Base-by-base conservation (phyloP, 2,329 filamentous ascomycete genomes). In the Myriosclerotinia duriaeana region DNA sequence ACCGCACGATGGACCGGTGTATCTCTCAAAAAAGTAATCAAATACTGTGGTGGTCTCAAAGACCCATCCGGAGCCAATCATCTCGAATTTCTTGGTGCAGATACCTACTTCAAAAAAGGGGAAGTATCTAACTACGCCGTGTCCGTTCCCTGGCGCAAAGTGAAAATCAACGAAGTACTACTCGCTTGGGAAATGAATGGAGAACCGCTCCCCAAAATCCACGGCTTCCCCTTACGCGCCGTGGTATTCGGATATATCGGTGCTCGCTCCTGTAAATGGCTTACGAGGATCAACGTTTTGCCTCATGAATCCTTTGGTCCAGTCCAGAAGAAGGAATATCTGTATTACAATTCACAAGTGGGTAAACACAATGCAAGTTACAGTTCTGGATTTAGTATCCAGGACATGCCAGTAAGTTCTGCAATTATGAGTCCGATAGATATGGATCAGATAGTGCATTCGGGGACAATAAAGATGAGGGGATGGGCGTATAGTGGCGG, bases 401-500 rank as follows among this genome's bases (percentile, higher is more conserved):
- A 90, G 70, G 87, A 89, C 72, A 84, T 89, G 79, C 86, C 88
- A 1, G 83, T 91, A 22, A 88, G 87, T 40, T 88, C 85, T 67
- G 88, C 88, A 60, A 87, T 90, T 66, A 71, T 88, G 91, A 74
- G 55, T 8, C 74, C 74, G 0, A 14, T 66, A 72, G 88, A 90
- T 46, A 65, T 90, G 84, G 71, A 74, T 66, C 60, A 67, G 68
- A 69, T 75, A 22, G 67, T 75, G 5, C 74, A 75, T 55, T 60
- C 71, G 7, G 73, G 74, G 5, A 69, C 46, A 15, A 75, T 75
- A 9, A 71, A 68, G 40, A 74, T 89, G 5, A 80, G 82, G 61
- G 88, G 88, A 0, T 91, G 89, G 74, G 88, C 88, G 2, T 89
- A 88, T 73, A 87, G 86, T 0, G 88, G 88, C 38, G 88, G 88